phyloP scores from a whole-genome alignment of 2,329 filamentous ascomycete species.

The Aaosphaeria pasadenensis region DNA sequence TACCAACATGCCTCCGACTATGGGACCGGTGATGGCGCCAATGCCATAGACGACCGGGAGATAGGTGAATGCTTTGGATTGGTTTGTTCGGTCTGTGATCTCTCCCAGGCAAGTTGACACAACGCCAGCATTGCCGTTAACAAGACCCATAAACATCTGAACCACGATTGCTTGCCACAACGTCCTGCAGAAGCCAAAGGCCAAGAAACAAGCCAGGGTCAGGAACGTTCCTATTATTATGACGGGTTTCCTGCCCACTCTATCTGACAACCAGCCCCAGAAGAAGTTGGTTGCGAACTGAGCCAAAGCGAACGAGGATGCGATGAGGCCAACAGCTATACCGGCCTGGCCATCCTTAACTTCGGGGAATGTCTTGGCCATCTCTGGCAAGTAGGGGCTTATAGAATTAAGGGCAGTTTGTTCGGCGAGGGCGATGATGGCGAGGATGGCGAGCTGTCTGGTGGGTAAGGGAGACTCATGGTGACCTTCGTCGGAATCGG shows the following conservation, averaged over 20 bases:
- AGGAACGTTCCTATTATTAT: conserved; percentile 79
- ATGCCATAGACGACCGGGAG: conserved; percentile 94
- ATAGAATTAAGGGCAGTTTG: conserved; percentile 98
- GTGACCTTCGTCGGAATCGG: conserved; percentile 35
- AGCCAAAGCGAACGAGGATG: conserved; percentile 86
- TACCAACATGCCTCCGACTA: conserved; percentile 83
- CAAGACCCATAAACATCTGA: conserved; percentile 84
- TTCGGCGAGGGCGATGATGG: conserved; percentile 84
- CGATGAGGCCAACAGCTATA: conserved; percentile 85
- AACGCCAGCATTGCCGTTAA: conserved; percentile 93
- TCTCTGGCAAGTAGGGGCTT: conserved; percentile 88
- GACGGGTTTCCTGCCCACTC: conserved; percentile 76
- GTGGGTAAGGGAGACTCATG: conserved; percentile 74
- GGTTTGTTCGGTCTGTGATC: conserved; percentile 91
- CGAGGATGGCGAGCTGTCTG: conserved; percentile 78
- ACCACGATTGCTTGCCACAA: conserved; percentile 84
- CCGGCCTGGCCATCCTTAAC: conserved; percentile 70
- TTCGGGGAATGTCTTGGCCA: conserved; percentile 83
- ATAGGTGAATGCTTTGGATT: conserved; percentile 90
- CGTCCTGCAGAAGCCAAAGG: conserved; percentile 81
- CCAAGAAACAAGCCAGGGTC: conserved; percentile 75
- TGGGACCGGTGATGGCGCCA: conserved; percentile 87
- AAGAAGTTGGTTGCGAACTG: conserved; percentile 91
- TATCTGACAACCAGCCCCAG: conserved; percentile 82
- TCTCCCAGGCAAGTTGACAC: conserved; percentile 93